Evolutionary conservation across 208 protist genomes (phyloP), one percentile per base, ranked within the genome.

Genomic region (Crithidia brevicula): DNA sequence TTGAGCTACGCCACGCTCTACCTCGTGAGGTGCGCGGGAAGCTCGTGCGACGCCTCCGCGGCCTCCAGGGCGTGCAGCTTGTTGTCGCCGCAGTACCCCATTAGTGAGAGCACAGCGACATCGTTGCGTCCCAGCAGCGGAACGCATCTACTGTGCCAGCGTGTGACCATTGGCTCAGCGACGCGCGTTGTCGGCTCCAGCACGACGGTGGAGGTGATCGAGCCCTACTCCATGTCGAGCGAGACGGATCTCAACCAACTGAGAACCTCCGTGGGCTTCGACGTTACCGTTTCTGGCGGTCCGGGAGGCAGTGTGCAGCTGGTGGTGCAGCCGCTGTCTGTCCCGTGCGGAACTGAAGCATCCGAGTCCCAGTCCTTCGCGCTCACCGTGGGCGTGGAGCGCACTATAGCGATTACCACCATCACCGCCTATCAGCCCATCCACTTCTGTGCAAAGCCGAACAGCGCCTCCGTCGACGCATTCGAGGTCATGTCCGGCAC

Each of bases 131-230:
- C 74, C 15, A 49, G 54, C 13, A 42, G 42, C 28, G 83, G 83
- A 6, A 54, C 45, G 3, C 85, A 83, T 66, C 53, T 76, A 46
- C 42, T 89, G n/a, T 89, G 83, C 64, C 79, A 88, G 47, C 60
- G 80, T 23, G 75, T 74, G 34, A 61, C 53, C 16, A 25, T n/a
- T n/a, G 31, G 50, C 13, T 25, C 45, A 16, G 43, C 49, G 22
- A 46, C 43, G 15, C 73, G 25, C 18, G 60, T 79, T 10, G 70
- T 74, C 4, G 79, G 62, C 20, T 57, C 79, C 42, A 59, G 72
- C 38, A 64, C 43, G 16, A 74, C 69, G 18, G 43, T 89, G 38
- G 47, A 28, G 43, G 83, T 82, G 20, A 45, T 89, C n/a, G 51
- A 64, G 38, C 57, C 67, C 16, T 82, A 72, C 57, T 20, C 43